These are phyloP conservation scores for Saprolegnia parasitica DNA, from an alignment of 352 stramenopile genomes.

Conservation along the genomic window DNA sequence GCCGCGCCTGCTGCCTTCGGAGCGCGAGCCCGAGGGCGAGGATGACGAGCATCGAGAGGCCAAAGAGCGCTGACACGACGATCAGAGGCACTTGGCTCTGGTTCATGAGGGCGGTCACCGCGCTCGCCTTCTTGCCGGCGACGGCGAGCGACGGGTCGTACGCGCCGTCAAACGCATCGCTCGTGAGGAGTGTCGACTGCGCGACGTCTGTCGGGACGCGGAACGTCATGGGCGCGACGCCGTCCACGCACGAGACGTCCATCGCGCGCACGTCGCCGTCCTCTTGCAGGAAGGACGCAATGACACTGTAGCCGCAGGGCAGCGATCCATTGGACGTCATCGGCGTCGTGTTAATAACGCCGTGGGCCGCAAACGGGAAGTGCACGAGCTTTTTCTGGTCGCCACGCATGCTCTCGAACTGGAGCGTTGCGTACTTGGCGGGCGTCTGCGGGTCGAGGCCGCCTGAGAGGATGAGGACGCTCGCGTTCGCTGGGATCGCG, in stretches of 20 bases:
- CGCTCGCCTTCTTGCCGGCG: background rate
- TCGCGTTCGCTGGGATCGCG: slow-evolving; percentile 29
- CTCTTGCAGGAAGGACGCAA: slow-evolving; percentile 30
- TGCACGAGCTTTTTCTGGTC: slow-evolving; percentile 29
- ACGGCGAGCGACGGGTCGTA: background rate
- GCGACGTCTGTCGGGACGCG: background rate
- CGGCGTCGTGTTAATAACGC: slow-evolving; percentile 28
- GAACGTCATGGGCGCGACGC: slow-evolving; percentile 21
- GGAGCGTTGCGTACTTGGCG: slow-evolving; percentile 30
- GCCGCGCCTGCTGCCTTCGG: background rate
- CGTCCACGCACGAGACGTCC: slow-evolving; percentile 24
- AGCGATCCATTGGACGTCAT: background rate
- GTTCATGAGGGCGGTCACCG: background rate
- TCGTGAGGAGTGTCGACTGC: background rate
- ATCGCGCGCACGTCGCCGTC: slow-evolving; percentile 30
- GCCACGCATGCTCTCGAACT: slow-evolving; percentile 31
- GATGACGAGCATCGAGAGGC: slow-evolving; percentile 5
- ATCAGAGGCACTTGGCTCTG: slow-evolving; percentile 13
- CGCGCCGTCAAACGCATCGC: slow-evolving; percentile 15
- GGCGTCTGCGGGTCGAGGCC: slow-evolving; percentile 34
- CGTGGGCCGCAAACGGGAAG: slow-evolving; percentile 33
- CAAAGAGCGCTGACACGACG: slow-evolving; percentile 7
- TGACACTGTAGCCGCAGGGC: slow-evolving; percentile 31
- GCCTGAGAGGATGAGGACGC: slow-evolving; percentile 33
- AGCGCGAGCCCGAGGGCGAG: background rate